A percentile compares a stretch with the other conserved stretches of the same genome.
Conservation (phyloP, 129 eudicot genomes). For the Mikania micrantha region DNA sequence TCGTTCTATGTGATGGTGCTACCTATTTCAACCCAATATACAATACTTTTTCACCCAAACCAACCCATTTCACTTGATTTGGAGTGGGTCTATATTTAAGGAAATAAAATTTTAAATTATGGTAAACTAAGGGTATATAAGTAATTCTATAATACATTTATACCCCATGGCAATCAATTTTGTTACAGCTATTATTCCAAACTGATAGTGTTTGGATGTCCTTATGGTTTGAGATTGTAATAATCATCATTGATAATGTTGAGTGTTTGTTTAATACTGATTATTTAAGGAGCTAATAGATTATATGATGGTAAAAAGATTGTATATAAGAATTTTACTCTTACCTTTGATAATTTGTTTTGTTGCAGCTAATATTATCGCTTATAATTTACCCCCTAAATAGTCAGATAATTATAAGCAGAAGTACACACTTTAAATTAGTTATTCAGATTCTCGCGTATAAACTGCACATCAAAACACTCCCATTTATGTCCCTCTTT, state of each 20-base stretch:
- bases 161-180: background rate
- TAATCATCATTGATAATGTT: background rate
- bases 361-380: background rate
- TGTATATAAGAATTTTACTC: background rate
- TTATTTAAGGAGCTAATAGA: background rate
- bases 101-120: background rate
- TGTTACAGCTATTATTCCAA: background rate
- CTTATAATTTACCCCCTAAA: background rate
- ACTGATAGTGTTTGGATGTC: background rate
- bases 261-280: background rate
- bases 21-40: too few species aligned
- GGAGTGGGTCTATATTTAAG: too few species aligned
- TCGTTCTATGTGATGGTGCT: too few species aligned
- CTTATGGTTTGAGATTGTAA: background rate
- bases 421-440: background rate
- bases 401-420: background rate
- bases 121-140: background rate
- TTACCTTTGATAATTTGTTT: background rate
- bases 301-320: background rate
- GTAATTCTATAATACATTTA: background rate
- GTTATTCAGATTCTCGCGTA: background rate
- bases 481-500: background rate
- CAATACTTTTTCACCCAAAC: too few species aligned
- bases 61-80: too few species aligned
- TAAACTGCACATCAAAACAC: background rate